Conservation (phyloP, 306 rosid species). For the Argentina anserina region DNA sequence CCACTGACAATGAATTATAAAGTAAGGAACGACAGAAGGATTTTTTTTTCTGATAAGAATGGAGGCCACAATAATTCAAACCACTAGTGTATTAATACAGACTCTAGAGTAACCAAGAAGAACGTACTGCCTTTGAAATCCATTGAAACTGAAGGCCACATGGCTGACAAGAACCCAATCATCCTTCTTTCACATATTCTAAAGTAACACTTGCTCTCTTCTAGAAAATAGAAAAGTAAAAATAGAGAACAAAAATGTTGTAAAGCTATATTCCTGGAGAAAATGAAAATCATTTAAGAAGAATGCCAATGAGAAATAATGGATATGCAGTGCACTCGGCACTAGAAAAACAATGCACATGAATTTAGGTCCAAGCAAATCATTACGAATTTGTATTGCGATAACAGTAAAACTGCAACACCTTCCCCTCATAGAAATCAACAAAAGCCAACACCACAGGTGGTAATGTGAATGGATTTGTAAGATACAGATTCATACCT, state of each 20-base stretch:
- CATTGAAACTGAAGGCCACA: neutral
- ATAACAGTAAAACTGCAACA: neutral
- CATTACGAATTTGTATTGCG: neutral
- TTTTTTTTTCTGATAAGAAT: too few species aligned
- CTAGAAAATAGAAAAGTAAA: neutral
- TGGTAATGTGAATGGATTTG: neutral
- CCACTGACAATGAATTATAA: too few species aligned
- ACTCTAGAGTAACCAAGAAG: neutral
- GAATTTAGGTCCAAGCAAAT: neutral
- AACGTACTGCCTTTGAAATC: neutral
- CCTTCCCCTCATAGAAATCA: neutral
- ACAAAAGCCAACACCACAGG: neutral
- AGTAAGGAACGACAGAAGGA: too few species aligned
- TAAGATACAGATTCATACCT: constrained; percentile 38
- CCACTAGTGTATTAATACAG: neutral
- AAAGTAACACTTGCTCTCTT: neutral
- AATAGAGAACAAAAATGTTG: constrained; percentile 3
- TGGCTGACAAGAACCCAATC: neutral
- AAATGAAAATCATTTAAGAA: neutral
- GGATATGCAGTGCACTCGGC: neutral
- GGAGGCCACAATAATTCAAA: neutral
- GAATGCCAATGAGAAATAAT: neutral
- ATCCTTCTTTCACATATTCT: neutral
- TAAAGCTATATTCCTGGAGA: neutral
- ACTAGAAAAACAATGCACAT: neutral